phyloP scores from a whole-genome alignment of 2,329 filamentous ascomycete genomes.

The Phoma herbarum region DNA sequence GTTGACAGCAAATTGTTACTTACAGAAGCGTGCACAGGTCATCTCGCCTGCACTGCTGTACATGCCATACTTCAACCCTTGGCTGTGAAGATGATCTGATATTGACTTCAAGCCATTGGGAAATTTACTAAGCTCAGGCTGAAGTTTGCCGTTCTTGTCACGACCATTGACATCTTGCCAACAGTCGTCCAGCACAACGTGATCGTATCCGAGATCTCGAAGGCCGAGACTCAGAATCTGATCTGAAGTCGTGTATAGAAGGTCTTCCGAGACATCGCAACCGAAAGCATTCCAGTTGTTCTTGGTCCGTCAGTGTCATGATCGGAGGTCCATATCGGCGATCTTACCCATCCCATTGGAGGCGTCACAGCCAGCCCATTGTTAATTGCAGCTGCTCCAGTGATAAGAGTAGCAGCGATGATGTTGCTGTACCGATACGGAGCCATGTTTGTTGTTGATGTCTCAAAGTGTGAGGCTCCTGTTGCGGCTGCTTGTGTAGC shows the following conservation, averaged over 20 bases:
- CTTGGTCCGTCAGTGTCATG: constrained; percentile 17
- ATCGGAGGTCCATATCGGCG: not conserved
- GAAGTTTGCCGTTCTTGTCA: constrained; percentile 51
- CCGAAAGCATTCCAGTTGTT: constrained; percentile 42
- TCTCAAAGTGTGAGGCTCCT: not conserved
- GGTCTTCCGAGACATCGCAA: constrained; percentile 39
- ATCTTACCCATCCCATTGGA: constrained; percentile 35
- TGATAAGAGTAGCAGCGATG: constrained; percentile 23
- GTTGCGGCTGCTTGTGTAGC: constrained; percentile 10
- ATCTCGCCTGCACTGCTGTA: constrained; percentile 64
- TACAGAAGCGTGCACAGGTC: constrained; percentile 66
- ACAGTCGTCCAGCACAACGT: constrained; percentile 70
- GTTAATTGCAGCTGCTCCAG: constrained; percentile 32
- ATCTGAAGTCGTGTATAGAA: constrained; percentile 38
- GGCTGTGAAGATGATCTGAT: constrained; percentile 52
- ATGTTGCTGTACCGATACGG: constrained; percentile 22
- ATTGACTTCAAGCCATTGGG: constrained; percentile 66
- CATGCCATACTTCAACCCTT: constrained; percentile 69
- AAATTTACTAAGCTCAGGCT: constrained; percentile 63
- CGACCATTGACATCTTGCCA: constrained; percentile 59
- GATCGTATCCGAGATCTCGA: constrained; percentile 48
- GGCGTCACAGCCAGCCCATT: constrained; percentile 37
- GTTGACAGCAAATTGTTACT: not conserved
- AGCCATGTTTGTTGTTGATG: constrained; percentile 17
- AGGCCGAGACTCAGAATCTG: constrained; percentile 37